Percentiles rank a stretch among this genome's conserved stretches.
Evolutionary conservation across 73 alveolate species (phyloP).

Genomic region (Effrenium voratum): DNA sequence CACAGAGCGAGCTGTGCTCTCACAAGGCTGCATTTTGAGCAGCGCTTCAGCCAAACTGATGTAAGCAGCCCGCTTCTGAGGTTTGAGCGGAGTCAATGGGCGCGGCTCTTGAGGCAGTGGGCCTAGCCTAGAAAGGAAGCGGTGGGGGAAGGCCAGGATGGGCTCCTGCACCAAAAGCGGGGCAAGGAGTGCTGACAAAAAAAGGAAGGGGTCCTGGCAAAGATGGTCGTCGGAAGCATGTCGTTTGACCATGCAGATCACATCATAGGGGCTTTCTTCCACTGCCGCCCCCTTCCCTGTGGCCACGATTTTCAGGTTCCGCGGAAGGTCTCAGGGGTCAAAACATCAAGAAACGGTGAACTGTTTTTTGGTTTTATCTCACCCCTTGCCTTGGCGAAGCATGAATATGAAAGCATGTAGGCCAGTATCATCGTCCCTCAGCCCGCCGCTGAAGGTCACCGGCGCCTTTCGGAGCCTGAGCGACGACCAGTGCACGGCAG

Average conservation of each 20-base stretch:
- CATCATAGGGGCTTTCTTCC: background rate
- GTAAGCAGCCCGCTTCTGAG: background rate
- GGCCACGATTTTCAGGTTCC: background rate
- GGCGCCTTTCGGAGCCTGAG: slow-evolving; percentile 11
- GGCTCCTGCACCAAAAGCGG: background rate
- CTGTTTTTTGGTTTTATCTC: background rate
- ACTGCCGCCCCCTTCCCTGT: slow-evolving; percentile 5
- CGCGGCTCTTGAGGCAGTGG: background rate
- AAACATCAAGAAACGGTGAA: background rate
- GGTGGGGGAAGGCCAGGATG: slow-evolving; percentile 9
- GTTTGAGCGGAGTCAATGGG: background rate
- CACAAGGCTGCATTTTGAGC: background rate
- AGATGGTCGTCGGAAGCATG: background rate
- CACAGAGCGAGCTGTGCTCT: background rate
- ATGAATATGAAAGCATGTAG: background rate
- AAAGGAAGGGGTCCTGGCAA: background rate
- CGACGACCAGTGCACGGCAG: background rate
- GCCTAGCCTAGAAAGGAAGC: background rate
- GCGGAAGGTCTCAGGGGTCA: slow-evolving; percentile 16
- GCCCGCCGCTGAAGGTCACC: slow-evolving; percentile 4
- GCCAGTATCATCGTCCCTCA: slow-evolving; percentile 1
- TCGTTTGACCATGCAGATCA: background rate
- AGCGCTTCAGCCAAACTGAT: background rate
- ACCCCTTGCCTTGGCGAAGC: background rate
- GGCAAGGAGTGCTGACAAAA: background rate